Base-by-base conservation (phyloP, 495 filamentous ascomycete genomes). In the Xylaria scruposa region DNA sequence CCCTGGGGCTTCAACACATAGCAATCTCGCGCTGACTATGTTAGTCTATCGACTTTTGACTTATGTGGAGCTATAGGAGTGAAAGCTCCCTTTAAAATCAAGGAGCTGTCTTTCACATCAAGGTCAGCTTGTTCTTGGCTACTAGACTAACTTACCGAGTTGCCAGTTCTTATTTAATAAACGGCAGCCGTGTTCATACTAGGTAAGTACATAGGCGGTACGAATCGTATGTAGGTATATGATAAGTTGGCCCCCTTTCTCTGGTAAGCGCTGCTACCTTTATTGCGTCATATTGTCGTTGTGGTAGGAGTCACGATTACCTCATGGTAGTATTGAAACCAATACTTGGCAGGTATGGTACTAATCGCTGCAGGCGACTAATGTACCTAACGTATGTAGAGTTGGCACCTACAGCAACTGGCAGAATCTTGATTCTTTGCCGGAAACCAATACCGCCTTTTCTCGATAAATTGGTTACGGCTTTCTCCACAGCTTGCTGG, bases 261-360 rank as follows among this genome's bases (percentile, higher is more conserved):
- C 8, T 26, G 12, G 12, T 19, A 58, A 15, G 17, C 29, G 33
- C 31, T 6, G 54, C 17, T 8, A 29, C 17, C 31, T 24, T 51
- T 51, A 4, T 66, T 38, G 63, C 31, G 47, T 67, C 49, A 56
- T 33, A 24, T 67, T 42, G 29, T 29, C 33, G 0, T 7, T 31
- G 7, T 8, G 21, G 17, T 21, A 7, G 26, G 13, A 40, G 26
- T 47, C 67, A 54, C 24, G 53, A 69, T 69, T 58, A 60, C 53
- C 38, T 69, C 67, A 69, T 69, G 26, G 67, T 69, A 53, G 53
- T 31, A 59, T 38, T 24, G 12, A 12, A 31, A 56, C 1, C 21
- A 31, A 58, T 49, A 49, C 19, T 19, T 49, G 38, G 38, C 38
- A 42, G 46, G 19, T 49, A 49, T 49, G 46, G 12, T n/a, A 8